A percentile compares a stretch with the other conserved stretches of the same genome.
These are phyloP conservation scores for Fusarium vanettenii DNA, from an alignment of 2,329 filamentous ascomycete species.

Conservation along the genomic window DNA sequence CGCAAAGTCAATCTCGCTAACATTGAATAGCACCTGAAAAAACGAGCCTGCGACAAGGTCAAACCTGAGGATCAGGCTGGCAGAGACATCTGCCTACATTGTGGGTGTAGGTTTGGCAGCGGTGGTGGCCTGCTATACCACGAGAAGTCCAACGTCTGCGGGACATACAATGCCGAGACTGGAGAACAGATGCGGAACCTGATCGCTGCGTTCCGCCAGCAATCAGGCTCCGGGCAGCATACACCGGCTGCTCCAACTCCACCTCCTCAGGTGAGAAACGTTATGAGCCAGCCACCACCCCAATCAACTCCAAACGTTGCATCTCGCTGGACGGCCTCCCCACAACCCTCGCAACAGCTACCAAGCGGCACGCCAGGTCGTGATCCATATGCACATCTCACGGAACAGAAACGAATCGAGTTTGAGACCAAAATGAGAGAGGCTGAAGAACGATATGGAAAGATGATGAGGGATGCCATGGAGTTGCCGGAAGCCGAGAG, in stretches of 20 bases:
- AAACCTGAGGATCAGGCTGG: conserved; percentile 24
- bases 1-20: conserved; percentile 17
- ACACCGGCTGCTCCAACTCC: neutral
- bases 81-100: conserved; percentile 57
- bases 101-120: conserved; percentile 58
- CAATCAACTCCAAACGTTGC: neutral
- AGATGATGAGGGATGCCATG: conserved; percentile 57
- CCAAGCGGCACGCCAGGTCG: conserved; percentile 30
- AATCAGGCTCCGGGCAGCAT: neutral
- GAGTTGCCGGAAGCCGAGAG: conserved; percentile 49
- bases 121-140: conserved; percentile 59
- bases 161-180: conserved; percentile 47
- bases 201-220: conserved; percentile 17
- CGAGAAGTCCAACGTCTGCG: conserved; percentile 57
- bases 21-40: conserved; percentile 44
- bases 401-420: conserved; percentile 33
- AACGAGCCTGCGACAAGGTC: conserved; percentile 39
- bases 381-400: conserved; percentile 60
- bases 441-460: conserved; percentile 51
- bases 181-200: conserved; percentile 21
- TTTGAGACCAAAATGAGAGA: conserved; percentile 47
- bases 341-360: neutral
- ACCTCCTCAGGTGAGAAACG: neutral
- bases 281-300: neutral
- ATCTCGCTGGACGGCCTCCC: conserved; percentile 1